Evolutionary conservation across 176 grass and related monocot species (phyloP).

Genomic region (Bothriochloa decipiens): DNA sequence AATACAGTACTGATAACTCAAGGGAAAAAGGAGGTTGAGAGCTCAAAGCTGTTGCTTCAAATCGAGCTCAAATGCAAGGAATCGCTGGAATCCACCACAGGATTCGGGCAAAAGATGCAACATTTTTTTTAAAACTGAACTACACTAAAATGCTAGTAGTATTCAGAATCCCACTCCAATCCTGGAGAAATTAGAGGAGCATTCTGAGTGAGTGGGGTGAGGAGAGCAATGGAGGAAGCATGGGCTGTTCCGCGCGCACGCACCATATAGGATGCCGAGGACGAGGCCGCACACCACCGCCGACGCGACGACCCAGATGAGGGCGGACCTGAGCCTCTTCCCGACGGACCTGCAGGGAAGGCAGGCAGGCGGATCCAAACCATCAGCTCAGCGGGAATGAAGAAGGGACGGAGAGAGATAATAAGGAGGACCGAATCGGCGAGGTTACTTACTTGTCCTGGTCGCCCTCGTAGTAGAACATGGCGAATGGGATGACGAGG

Average conservation of each 20-base stretch:
- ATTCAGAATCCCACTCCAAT: not conserved
- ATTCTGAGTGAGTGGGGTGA: not conserved
- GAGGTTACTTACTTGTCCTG: conserved; percentile 74
- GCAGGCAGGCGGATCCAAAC: conserved; percentile 44
- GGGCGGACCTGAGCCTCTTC: conserved; percentile 81
- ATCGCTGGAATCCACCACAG: not conserved
- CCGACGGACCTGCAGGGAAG: conserved; percentile 57
- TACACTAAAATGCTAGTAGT: not conserved
- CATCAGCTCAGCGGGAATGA: not conserved
- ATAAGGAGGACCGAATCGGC: not conserved
- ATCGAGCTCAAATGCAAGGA: not conserved
- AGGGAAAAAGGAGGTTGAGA: not conserved
- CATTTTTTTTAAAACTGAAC: conserved; percentile 14
- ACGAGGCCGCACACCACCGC: conserved; percentile 80
- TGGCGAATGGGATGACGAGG: conserved; percentile 91
- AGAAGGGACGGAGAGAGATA: too few relatives aligned
- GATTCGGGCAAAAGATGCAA: conserved; percentile 5
- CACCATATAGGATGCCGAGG: conserved; percentile 94
- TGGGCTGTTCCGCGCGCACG: conserved; percentile 39
- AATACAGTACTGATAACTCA: not conserved
- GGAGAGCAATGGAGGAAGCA: not conserved
- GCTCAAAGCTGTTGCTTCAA: not conserved
- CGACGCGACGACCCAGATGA: conserved; percentile 79
- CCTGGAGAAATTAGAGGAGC: not conserved
- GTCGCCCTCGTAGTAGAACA: conserved; percentile 99